Evolutionary conservation across 2,329 filamentous ascomycete species (phyloP), one percentile per base, ranked within the genome.

Genomic region (Furcasterigmium sp.): DNA sequence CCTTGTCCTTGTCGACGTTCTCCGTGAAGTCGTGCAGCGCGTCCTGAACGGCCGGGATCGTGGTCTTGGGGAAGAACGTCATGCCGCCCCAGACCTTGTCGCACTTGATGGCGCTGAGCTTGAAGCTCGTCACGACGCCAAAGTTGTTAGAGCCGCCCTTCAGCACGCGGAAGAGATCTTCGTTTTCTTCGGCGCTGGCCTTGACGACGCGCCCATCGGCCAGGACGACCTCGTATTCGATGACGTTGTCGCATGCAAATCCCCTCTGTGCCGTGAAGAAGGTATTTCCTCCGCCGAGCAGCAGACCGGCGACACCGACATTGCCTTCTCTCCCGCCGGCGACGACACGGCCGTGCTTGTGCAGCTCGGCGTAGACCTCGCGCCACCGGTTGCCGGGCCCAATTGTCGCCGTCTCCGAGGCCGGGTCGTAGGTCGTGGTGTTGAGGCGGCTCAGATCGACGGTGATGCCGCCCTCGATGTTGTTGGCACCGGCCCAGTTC

Each of bases 101-200:
- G 17, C 56, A 58, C 18, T 57, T 55, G 11, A 62, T 60, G 10
- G 57, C 50, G n/a, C 53, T 48, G 55, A 63, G 49, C 19, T 63
- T 58, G 17, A 60, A 54, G 18, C 56, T 52, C 4, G 68, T 63
- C 14, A 64, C 54, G 8, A 67, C 53, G 8, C 68, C 70, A 14
- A 71, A 67, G 49, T 75, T 76, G 44, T 62, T 67, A 11, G 62
- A 61, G n/a, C 70, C 70, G 5, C 72, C 73, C 37, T 71, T 69
- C 17, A 75, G 56, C 1, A 69, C 72, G 48, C 60, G 63, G 55
- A 60, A 76, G 3, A 76, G 61, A 43, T 75, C 70, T 0, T 57
- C 20, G 44, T 73, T 62, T 8, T 60, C 48, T 0, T 54, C 47
- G 2, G 52, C 53, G 25, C 65, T 73, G 15, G 65, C 71, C 4